These are phyloP conservation scores for Penicillium hordei DNA, from an alignment of 2,329 filamentous ascomycete species.

Conservation along the genomic window DNA sequence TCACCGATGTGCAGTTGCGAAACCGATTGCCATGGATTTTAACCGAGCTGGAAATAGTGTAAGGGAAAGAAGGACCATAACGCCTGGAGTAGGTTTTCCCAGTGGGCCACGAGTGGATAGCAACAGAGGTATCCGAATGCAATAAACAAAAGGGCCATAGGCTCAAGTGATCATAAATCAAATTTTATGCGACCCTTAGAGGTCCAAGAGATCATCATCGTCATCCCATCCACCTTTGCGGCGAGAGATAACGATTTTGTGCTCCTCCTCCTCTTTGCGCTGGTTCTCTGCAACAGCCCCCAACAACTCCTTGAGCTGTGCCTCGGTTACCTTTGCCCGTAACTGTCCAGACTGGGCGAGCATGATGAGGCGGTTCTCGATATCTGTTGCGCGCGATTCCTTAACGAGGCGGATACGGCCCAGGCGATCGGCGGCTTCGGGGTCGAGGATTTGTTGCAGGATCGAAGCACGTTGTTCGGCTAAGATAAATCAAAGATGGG, in stretches of 20 bases:
- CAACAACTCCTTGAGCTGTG: slow-evolving; percentile 88
- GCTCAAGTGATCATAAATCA: background rate
- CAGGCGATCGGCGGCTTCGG: slow-evolving; percentile 87
- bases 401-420: slow-evolving; percentile 95
- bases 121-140: slow-evolving; percentile 6
- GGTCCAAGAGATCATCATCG: slow-evolving; percentile 54
- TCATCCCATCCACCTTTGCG: slow-evolving; percentile 84
- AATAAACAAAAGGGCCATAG: background rate
- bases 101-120: background rate
- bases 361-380: slow-evolving; percentile 91
- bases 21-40: background rate
- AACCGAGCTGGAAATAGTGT: slow-evolving; percentile 8
- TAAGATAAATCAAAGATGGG: slow-evolving; percentile 10
- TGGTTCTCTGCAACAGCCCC: slow-evolving; percentile 78
- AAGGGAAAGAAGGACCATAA: slow-evolving; percentile 11
- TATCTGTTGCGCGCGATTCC: slow-evolving; percentile 80
- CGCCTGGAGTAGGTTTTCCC: slow-evolving; percentile 15
- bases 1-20: slow-evolving; percentile 6
- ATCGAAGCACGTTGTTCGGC: slow-evolving; percentile 51
- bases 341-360: slow-evolving; percentile 86
- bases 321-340: slow-evolving; percentile 82
- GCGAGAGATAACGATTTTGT: slow-evolving; percentile 83
- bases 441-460: slow-evolving; percentile 89
- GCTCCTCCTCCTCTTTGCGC: slow-evolving; percentile 57
- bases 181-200: slow-evolving; percentile 28